Base-by-base conservation (phyloP, 805 yeast species). In the Teunomyces cretensis region DNA sequence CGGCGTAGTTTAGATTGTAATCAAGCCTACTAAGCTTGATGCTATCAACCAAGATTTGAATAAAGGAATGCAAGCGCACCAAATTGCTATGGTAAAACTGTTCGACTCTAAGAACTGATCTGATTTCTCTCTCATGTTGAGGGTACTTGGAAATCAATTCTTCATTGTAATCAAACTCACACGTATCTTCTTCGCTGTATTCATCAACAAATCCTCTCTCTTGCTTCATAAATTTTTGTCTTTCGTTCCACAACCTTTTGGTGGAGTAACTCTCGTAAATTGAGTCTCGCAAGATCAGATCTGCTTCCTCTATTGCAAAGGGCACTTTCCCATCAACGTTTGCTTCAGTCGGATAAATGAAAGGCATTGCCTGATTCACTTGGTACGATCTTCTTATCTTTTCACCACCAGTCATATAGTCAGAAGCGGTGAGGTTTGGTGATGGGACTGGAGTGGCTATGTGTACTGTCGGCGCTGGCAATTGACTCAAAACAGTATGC, bases 381-480 rank as follows among this genome's bases (percentile, higher is more conserved):
- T 84, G 90, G 49, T 78, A 82, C 41, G 79, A 72, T 47, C 79
- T 73, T 47, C 83, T 66, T 7, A 75, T 67, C 53, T 75, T 80
- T 39, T 67, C 75, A 51, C 77, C 77, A 1, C 77, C 77, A 9
- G 71, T 50, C 75, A 72, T 70, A 42, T 67, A 72, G 31, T 72
- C 76, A 7, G 75, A 68, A 1, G 74, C 70, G 6, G 68, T 62
- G 9, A 62, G 50, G 1, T 86, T 83, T 0, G 96, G 96, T 0
- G 96, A 87, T 2, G 96, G 94, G 1, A 86, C 86, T 0, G 96
- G 96, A 0, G 96, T 88, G 0, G 96, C 91, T 9, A 89, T 76
- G 60, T 86, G 91, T 4, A 84, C 68, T 0, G 78, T 65, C 33
- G 80, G 83, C 0, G 76, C 67, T 1, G 84, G 84, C 16, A 79